A percentile compares a stretch with the other conserved stretches of the same genome.
phyloP scores from a whole-genome alignment of 495 filamentous ascomycete genomes.

The Aspergillus cavernicola region DNA sequence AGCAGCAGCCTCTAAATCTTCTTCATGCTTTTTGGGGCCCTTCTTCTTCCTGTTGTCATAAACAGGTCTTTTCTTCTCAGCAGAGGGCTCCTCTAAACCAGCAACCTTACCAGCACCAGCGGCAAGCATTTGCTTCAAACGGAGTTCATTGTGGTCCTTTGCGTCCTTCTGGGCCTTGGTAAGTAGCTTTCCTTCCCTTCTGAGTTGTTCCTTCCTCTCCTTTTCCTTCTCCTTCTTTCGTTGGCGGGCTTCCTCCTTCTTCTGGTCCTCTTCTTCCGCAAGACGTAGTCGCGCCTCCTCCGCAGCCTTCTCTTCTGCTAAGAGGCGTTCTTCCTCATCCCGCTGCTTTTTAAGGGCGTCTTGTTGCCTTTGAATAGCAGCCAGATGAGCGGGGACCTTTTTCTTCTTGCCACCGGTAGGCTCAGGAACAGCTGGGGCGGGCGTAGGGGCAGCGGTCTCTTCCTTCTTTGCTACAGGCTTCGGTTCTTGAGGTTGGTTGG shows the following conservation, averaged over 20 bases:
- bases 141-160: constrained; percentile 75
- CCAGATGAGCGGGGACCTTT: constrained; percentile 79
- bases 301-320: constrained; percentile 71
- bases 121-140: constrained; percentile 91
- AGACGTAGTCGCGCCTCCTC: constrained; percentile 64
- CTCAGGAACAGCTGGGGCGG: constrained; percentile 30
- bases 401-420: constrained; percentile 76
- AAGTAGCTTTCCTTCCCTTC: constrained; percentile 90
- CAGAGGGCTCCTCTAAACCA: constrained; percentile 57
- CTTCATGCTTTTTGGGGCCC: constrained; percentile 67
- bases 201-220: constrained; percentile 91
- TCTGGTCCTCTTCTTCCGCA: constrained; percentile 72
- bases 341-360: constrained; percentile 69
- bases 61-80: constrained; percentile 71
- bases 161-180: constrained; percentile 92
- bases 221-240: constrained; percentile 93
- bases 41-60: constrained; percentile 77
- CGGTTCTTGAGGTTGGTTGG: constrained; percentile 18
- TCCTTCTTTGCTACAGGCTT: constrained; percentile 35
- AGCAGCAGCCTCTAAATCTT: constrained; percentile 61
- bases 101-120: constrained; percentile 75
- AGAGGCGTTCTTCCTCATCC: constrained; percentile 67
- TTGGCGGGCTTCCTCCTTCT: constrained; percentile 68
- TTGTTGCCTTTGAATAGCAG: constrained; percentile 87
- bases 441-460: constrained; percentile 38